Percentiles rank a stretch among this genome's conserved stretches.
These are phyloP conservation scores for Trametes sanguinea DNA, from an alignment of 768 basidiomycete species.

Conservation along the genomic window DNA sequence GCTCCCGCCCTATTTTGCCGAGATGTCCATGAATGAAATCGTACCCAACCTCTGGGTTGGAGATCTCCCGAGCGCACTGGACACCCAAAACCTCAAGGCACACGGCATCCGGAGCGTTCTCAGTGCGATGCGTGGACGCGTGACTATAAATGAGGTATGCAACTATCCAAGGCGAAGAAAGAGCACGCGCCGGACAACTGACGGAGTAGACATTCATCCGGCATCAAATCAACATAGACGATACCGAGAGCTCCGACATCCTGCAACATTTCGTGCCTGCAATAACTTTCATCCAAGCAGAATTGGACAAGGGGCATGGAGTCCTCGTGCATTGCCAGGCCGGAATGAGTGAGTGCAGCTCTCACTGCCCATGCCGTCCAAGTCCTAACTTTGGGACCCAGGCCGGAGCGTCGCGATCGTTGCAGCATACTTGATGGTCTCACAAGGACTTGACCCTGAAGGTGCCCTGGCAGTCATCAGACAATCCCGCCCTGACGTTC, in stretches of 20 bases:
- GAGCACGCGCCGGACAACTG: conserved; percentile 2
- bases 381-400: conserved; percentile 30
- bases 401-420: conserved; percentile 85
- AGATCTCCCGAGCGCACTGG: conserved; percentile 67
- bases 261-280: conserved; percentile 76
- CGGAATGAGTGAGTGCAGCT: conserved; percentile 71
- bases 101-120: conserved; percentile 78
- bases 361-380: neutral
- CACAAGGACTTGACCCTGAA: conserved; percentile 53
- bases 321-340: conserved; percentile 92
- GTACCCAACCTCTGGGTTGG: conserved; percentile 85
- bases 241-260: conserved; percentile 74
- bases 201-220: conserved; percentile 69
- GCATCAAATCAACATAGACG: conserved; percentile 78
- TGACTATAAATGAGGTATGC: conserved; percentile 65
- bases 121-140: conserved; percentile 68
- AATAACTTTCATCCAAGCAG: conserved; percentile 81
- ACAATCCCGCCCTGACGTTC: conserved; percentile 62
- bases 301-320: conserved; percentile 71
- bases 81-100: conserved; percentile 60
- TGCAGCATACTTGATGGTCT: conserved; percentile 88
- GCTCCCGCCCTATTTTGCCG: neutral
- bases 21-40: conserved; percentile 69
- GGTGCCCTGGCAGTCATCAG: conserved; percentile 71
- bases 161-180: neutral